Conservation (phyloP, 371 early-diverging fungal species). For the Apophysomyces sp. region DNA sequence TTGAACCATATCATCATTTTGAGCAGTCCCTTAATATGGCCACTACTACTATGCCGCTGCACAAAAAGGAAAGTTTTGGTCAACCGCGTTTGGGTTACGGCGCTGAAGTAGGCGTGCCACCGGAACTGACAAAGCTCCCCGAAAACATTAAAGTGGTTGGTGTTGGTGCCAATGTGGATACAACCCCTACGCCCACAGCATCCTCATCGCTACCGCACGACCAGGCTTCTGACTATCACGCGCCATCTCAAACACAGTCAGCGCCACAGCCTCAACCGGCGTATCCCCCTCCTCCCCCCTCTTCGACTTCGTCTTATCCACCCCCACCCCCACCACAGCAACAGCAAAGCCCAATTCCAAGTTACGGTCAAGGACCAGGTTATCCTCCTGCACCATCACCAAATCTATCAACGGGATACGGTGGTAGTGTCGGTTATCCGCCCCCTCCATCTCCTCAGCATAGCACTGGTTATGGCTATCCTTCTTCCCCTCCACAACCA, state of each 20-base stretch:
- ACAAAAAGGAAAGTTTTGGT: constrained; percentile 46
- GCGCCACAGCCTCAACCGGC: background rate
- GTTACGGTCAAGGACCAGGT: background rate
- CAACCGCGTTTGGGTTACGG: constrained; percentile 46
- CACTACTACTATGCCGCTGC: constrained; percentile 28
- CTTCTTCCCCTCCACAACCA: background rate
- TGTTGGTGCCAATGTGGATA: constrained; percentile 25
- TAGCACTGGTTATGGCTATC: background rate
- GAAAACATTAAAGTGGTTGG: constrained; percentile 42
- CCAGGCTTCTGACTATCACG: background rate
- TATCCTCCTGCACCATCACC: constrained; percentile 1
- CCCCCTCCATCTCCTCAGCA: background rate
- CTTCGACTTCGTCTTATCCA: background rate
- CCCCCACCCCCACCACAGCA: background rate
- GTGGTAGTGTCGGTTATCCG: background rate
- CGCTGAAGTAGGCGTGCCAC: constrained; percentile 44
- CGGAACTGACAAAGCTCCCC: constrained; percentile 36
- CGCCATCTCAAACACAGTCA: background rate
- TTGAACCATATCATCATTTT: constrained; percentile 43
- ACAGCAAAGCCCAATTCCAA: background rate
- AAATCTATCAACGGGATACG: background rate
- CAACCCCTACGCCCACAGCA: constrained; percentile 9
- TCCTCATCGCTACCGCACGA: background rate
- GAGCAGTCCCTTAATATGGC: constrained; percentile 37
- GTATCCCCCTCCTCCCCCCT: background rate